phyloP scores from a whole-genome alignment of 345 rosid species.

The Pugionium cornutum region DNA sequence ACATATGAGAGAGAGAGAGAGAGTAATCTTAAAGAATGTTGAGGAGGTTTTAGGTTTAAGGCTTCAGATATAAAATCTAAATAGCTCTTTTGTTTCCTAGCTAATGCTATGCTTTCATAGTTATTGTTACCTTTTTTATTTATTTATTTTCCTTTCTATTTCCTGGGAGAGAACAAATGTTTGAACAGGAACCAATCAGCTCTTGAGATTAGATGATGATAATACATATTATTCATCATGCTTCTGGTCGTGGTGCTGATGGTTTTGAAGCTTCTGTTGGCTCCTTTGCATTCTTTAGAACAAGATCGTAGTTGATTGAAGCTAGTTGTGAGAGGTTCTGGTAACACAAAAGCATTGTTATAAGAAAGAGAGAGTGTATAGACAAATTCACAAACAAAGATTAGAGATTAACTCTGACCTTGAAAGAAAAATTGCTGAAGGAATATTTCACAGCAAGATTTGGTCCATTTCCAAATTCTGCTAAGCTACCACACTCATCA shows the following conservation, averaged over 20 bases:
- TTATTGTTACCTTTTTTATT: constrained; percentile 14
- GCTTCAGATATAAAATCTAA: constrained; percentile 14
- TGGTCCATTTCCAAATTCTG: constrained; percentile 64
- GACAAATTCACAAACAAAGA: not conserved
- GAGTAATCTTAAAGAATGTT: constrained; percentile 2
- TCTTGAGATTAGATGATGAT: constrained; percentile 22
- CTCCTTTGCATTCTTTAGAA: constrained; percentile 58
- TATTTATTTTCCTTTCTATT: not conserved
- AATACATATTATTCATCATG: constrained; percentile 16
- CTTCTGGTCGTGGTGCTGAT: constrained; percentile 33
- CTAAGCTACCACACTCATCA: constrained; percentile 77
- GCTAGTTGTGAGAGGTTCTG: constrained; percentile 94
- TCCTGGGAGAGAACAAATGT: constrained; percentile 1
- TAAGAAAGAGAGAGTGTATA: not conserved
- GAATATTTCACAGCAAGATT: constrained; percentile 76
- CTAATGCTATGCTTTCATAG: constrained; percentile 34
- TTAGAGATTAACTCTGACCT: constrained; percentile 49
- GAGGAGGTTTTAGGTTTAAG: constrained; percentile 3
- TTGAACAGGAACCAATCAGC: constrained; percentile 14
- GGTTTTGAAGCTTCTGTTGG: constrained; percentile 54
- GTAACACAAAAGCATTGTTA: not conserved
- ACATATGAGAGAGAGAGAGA: constrained; percentile 22
- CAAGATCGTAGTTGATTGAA: constrained; percentile 84
- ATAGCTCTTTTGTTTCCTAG: constrained; percentile 33
- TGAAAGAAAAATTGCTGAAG: constrained; percentile 92